phyloP scores from a whole-genome alignment of 2,329 filamentous ascomycete species.

The Talaromyces islandicus region DNA sequence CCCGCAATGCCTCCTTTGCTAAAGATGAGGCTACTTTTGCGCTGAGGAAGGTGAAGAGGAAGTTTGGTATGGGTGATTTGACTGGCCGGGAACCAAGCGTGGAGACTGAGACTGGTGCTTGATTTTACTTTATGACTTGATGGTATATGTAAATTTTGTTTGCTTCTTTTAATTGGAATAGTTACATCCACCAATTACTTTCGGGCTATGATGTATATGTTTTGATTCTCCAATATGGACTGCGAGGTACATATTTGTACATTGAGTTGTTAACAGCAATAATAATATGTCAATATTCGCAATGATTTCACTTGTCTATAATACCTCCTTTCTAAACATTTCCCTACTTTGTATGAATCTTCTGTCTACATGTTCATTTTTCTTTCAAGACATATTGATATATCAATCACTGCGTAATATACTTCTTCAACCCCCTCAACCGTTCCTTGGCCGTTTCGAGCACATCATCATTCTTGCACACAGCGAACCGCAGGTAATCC shows the following conservation, averaged over 20 bases:
- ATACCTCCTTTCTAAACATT: not conserved
- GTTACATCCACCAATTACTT: not conserved
- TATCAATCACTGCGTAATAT: constrained; percentile 43
- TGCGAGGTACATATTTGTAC: not conserved
- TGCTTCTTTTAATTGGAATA: not conserved
- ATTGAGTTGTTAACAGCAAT: not conserved
- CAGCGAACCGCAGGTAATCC: constrained; percentile 90
- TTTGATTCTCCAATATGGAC: not conserved
- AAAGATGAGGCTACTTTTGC: constrained; percentile 83
- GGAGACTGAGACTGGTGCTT: constrained; percentile 60
- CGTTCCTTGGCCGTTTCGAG: constrained; percentile 72
- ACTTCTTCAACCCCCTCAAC: constrained; percentile 66
- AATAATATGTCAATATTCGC: not conserved
- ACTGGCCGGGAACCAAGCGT: constrained; percentile 80
- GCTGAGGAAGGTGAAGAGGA: constrained; percentile 66
- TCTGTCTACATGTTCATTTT: not conserved
- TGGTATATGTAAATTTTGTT: no score
- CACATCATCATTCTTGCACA: constrained; percentile 90
- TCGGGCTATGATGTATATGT: not conserved
- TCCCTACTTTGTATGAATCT: no score
- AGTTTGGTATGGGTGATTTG: constrained; percentile 60
- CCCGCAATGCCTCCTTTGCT: constrained; percentile 77
- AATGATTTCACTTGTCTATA: not conserved
- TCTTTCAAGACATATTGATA: not conserved
- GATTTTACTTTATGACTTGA: not conserved